Evolutionary conservation across 805 yeast genomes (phyloP), one percentile per base, ranked within the genome.

Genomic region (Metschnikowia proteae): DNA sequence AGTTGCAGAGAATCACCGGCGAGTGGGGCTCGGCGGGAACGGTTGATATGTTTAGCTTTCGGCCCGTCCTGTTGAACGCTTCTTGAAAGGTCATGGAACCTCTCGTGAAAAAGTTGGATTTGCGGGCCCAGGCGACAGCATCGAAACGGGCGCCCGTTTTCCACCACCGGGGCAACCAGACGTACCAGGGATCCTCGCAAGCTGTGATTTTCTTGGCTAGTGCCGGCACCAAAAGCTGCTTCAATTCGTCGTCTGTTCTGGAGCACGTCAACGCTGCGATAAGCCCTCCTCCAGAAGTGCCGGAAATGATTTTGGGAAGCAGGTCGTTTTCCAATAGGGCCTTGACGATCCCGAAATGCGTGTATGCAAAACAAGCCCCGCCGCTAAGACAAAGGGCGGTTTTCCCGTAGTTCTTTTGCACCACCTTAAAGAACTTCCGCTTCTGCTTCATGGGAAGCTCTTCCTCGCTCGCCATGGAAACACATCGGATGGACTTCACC

Each of bases 21-120:
- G 90, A 82, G 62, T 84, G 86, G 0, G 89, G 86, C 60, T 86
- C 91, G 10, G 88, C 83, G 1, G 95, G 94, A 2, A 87, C 90
- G 0, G 91, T 86, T 0, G 89, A 80, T 22, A 86, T 79, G 62
- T 87, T 86, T 51, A 86, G 73, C 26, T 80, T 75, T 47, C 86
- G 75, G 0, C 94, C 94, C 0, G 94, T 86, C 30, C 81, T 64
- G 46, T 80, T 76, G 60, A 70, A 82, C 10, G 86, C 84, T 63
- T 86, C 95, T 51, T 76, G 74, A 60, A 86, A 86, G 0, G 94
- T 86, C 55, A 79, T 67, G 10, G 87, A 82, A 1, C 94, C 94
- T 50, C 73, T 61, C 1, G 94, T 86, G 71, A 86, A 85, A 79
- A 86, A 86, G 46, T 73, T 73, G 2, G 80, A 65, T 55, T 85